phyloP scores from a whole-genome alignment of 2,329 filamentous ascomycete species.

The Clarireedia monteithiana region DNA sequence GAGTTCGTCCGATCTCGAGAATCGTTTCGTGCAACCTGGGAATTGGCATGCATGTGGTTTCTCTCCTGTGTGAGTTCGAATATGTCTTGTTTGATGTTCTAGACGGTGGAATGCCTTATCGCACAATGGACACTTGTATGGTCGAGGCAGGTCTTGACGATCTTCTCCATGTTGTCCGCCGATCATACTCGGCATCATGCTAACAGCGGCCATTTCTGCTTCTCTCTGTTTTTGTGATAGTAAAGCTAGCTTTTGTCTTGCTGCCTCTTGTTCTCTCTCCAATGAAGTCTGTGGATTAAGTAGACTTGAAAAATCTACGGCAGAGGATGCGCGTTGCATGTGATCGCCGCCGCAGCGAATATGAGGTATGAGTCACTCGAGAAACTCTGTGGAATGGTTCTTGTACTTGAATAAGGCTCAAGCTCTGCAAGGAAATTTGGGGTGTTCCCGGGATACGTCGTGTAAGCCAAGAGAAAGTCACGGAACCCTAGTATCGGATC shows the following conservation, averaged over 20 bases:
- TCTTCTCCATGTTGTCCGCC: slow-evolving; percentile 31
- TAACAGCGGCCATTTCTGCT: slow-evolving; percentile 45
- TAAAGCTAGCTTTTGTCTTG: slow-evolving; percentile 25
- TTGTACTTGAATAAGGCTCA: too few relatives aligned
- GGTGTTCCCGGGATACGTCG: too few relatives aligned
- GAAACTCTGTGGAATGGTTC: too few relatives aligned
- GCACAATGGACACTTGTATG: slow-evolving; percentile 97
- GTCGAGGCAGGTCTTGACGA: slow-evolving; percentile 70
- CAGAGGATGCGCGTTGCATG: slow-evolving; percentile 69
- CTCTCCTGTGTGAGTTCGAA: slow-evolving; percentile 94
- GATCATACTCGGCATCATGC: slow-evolving; percentile 28
- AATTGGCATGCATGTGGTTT: slow-evolving; percentile 96
- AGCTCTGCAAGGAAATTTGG: too few relatives aligned
- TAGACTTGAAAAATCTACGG: slow-evolving; percentile 69
- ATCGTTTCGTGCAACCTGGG: slow-evolving; percentile 92
- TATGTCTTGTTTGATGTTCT: slow-evolving; percentile 87
- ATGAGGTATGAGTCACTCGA: too few relatives aligned
- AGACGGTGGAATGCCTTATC: slow-evolving; percentile 98
- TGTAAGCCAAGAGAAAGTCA: too few relatives aligned
- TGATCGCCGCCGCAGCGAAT: slow-evolving; percentile 42
- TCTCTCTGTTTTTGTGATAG: slow-evolving; percentile 30
- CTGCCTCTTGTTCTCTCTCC: slow-evolving; percentile 29
- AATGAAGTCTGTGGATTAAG: slow-evolving; percentile 51
- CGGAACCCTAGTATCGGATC: too few relatives aligned
- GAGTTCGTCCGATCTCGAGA: slow-evolving; percentile 92